phyloP scores from a whole-genome alignment of 768 basidiomycete species.

The Suillus sp. region DNA sequence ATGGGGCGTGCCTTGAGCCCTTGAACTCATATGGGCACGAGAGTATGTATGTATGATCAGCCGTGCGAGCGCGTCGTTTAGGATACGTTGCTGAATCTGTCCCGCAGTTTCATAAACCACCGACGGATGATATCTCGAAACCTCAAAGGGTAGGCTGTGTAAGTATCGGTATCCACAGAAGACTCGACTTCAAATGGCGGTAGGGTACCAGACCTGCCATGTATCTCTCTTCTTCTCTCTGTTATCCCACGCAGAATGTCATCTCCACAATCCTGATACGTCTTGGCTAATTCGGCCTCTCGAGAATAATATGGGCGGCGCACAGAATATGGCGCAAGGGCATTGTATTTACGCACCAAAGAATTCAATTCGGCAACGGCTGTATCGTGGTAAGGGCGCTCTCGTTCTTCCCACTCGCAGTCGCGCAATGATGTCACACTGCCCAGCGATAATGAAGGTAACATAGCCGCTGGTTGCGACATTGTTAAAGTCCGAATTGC shows the following conservation, averaged over 20 bases:
- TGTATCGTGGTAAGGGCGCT: conserved; percentile 65
- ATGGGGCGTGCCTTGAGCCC: conserved; percentile 8
- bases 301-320: conserved; percentile 61
- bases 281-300: conserved; percentile 56
- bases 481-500: conserved; percentile 63
- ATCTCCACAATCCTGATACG: conserved; percentile 52
- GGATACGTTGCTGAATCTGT: conserved; percentile 9
- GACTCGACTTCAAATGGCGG: conserved; percentile 11
- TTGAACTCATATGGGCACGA: not conserved
- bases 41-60: not conserved
- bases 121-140: conserved; percentile 33
- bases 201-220: not conserved
- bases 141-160: conserved; percentile 15
- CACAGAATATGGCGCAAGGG: conserved; percentile 77
- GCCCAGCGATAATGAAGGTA: conserved; percentile 37
- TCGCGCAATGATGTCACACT: conserved; percentile 56
- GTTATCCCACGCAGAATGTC: conserved; percentile 50
- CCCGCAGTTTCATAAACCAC: conserved; percentile 26
- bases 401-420: conserved; percentile 68
- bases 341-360: conserved; percentile 78
- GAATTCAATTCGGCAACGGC: conserved; percentile 74
- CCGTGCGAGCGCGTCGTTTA: not conserved
- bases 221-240: conserved; percentile 24
- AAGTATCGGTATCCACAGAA: conserved; percentile 14
- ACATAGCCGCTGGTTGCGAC: conserved; percentile 40